Conservation (phyloP, 2,329 filamentous ascomycete species). For the Aspergillus floridensis region DNA sequence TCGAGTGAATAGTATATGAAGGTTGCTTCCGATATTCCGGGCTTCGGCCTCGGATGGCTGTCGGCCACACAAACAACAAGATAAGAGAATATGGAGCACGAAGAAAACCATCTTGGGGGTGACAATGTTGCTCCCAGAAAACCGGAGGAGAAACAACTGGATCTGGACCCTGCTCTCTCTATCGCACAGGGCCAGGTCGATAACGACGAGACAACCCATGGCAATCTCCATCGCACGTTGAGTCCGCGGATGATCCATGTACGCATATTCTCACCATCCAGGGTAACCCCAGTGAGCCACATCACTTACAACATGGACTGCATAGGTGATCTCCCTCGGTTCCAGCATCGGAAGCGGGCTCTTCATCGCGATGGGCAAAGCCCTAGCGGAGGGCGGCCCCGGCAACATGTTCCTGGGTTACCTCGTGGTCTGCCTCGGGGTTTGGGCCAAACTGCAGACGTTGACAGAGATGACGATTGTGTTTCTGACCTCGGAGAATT, state of each 20-base stretch:
- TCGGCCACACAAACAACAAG: not conserved
- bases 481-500: constrained; percentile 35
- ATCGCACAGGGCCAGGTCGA: not conserved
- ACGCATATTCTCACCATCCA: not conserved
- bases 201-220: not conserved
- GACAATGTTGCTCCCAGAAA: too few relatives aligned
- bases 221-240: not conserved
- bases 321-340: constrained; percentile 8
- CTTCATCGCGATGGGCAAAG: constrained; percentile 13
- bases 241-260: not conserved
- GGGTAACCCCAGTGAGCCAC: too few relatives aligned
- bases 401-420: constrained; percentile 8
- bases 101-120: not conserved
- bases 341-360: constrained; percentile 10
- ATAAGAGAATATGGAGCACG: not conserved
- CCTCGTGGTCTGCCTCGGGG: constrained; percentile 4
- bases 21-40: not conserved
- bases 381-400: constrained; percentile 8
- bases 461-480: constrained; percentile 12
- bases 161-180: not conserved
- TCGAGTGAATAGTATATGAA: not conserved
- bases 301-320: too few relatives aligned
- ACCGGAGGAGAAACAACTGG: not conserved
- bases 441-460: constrained; percentile 13
- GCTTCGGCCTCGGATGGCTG: not conserved